These are phyloP conservation scores for Colletotrichum paranaense DNA, from an alignment of 2,329 filamentous ascomycete species.

Conservation along the genomic window DNA sequence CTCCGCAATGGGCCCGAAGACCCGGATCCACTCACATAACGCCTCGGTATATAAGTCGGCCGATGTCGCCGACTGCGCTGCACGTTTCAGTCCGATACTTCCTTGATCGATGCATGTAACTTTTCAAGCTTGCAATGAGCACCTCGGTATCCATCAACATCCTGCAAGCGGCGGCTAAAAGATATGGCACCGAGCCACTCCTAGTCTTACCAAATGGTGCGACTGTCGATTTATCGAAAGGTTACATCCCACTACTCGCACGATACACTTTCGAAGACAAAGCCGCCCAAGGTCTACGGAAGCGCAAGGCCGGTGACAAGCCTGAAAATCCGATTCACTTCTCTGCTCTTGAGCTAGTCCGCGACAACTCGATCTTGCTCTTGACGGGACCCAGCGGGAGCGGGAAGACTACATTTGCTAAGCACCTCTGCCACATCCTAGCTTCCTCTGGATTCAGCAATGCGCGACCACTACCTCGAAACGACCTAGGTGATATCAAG, in stretches of 20 bases:
- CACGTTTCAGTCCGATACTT: not conserved
- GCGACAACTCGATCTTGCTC: not conserved
- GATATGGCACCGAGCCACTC: conserved; percentile 1
- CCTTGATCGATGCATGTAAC: not conserved
- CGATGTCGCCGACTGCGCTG: not conserved
- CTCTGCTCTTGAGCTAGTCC: not conserved
- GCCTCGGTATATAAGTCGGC: not conserved
- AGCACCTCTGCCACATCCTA: conserved; percentile 1
- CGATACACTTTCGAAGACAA: conserved; percentile 21
- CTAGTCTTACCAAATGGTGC: not conserved
- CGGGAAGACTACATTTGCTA: conserved; percentile 16
- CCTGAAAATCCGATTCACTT: conserved; percentile 7
- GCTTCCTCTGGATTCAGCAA: not conserved
- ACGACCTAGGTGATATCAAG: not conserved
- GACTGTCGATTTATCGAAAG: not conserved
- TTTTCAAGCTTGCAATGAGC: not conserved
- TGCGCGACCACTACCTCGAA: not conserved
- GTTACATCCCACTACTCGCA: conserved; percentile 4
- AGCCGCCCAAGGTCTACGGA: conserved; percentile 13
- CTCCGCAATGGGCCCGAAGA: not conserved
- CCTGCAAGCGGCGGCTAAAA: not conserved
- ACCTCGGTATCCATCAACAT: not conserved
- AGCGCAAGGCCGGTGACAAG: not conserved
- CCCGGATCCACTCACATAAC: not conserved
- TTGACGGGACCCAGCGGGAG: conserved; percentile 4